Percentiles rank a stretch among this genome's conserved stretches.
These are phyloP conservation scores for Penicillium palitans DNA, from an alignment of 2,329 filamentous ascomycete genomes.

Conservation along the genomic window DNA sequence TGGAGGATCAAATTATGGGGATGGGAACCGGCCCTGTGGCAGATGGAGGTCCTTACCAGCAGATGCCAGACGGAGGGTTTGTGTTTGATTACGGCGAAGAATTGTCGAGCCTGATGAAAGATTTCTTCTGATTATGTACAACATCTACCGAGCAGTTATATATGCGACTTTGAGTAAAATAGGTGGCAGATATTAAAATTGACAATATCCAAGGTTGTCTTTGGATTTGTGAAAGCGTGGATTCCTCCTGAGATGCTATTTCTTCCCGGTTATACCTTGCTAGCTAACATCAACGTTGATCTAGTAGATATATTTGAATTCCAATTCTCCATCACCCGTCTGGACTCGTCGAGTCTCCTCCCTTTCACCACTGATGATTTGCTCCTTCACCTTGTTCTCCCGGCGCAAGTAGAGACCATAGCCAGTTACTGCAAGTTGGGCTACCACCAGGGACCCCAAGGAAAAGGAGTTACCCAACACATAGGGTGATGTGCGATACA, in stretches of 20 bases:
- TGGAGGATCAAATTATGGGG: conserved; percentile 44
- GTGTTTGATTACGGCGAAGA: conserved; percentile 58
- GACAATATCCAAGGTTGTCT: background rate
- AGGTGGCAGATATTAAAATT: background rate
- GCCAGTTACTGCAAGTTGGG: conserved; percentile 40
- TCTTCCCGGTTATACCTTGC: background rate
- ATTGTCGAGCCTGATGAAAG: conserved; percentile 58
- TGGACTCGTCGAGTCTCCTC: conserved; percentile 49
- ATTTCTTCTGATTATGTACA: conserved; percentile 34
- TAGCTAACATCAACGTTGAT: background rate
- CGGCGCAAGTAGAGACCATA: conserved; percentile 48
- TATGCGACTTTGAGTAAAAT: background rate
- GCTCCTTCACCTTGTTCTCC: conserved; percentile 44
- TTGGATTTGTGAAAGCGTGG: background rate
- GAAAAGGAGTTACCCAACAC: conserved; percentile 42
- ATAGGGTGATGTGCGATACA: conserved; percentile 43
- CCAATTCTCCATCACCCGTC: conserved; percentile 50
- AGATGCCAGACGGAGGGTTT: conserved; percentile 34
- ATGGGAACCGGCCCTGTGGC: conserved; percentile 28
- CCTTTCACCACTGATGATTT: conserved; percentile 44
- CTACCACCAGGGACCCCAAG: conserved; percentile 36
- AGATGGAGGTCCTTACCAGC: conserved; percentile 23
- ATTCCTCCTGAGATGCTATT: background rate
- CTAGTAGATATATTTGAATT: conserved; percentile 51
- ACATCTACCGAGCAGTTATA: background rate